phyloP scores from a whole-genome alignment of 805 yeast species.

The Sungouiozyma ichnusensis region DNA sequence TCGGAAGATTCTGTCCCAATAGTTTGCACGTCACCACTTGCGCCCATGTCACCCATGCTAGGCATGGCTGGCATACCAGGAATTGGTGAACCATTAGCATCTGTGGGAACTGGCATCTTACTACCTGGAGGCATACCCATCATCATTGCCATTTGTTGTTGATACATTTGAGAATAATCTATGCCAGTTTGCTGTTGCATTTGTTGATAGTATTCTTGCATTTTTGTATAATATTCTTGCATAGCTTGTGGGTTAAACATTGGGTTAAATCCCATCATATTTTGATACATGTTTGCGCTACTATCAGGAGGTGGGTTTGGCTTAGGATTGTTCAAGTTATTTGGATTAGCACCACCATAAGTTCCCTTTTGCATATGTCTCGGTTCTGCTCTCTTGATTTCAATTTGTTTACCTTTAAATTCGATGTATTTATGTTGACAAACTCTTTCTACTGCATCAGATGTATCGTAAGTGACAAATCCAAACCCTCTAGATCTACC shows the following conservation, averaged over 20 bases:
- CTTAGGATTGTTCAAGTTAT: constrained; percentile 18
- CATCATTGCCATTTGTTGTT: constrained; percentile 30
- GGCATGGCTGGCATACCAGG: constrained; percentile 8
- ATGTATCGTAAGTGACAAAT: constrained; percentile 88
- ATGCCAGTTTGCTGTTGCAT: constrained; percentile 29
- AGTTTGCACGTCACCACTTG: constrained; percentile 22
- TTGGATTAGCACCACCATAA: constrained; percentile 4
- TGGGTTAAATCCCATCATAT: constrained; percentile 19
- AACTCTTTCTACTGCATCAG: constrained; percentile 87
- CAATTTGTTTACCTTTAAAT: constrained; percentile 79
- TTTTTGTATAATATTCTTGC: constrained; percentile 54
- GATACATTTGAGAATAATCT: constrained; percentile 28
- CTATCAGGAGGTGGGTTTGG: constrained; percentile 17
- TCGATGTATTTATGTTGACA: constrained; percentile 72
- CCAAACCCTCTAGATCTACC: constrained; percentile 97
- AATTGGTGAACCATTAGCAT: constrained; percentile 10
- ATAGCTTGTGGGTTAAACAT: constrained; percentile 42
- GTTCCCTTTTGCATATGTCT: constrained; percentile 49
- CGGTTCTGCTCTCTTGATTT: constrained; percentile 77
- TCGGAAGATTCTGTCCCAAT: constrained; percentile 14
- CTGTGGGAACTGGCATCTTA: constrained; percentile 11
- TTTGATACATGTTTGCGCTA: constrained; percentile 24
- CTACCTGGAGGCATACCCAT: constrained; percentile 21
- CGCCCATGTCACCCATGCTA: constrained; percentile 7
- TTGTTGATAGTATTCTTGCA: constrained; percentile 41